phyloP scores from a whole-genome alignment of 148 eudicot genomes.

The Beta vulgaris region DNA sequence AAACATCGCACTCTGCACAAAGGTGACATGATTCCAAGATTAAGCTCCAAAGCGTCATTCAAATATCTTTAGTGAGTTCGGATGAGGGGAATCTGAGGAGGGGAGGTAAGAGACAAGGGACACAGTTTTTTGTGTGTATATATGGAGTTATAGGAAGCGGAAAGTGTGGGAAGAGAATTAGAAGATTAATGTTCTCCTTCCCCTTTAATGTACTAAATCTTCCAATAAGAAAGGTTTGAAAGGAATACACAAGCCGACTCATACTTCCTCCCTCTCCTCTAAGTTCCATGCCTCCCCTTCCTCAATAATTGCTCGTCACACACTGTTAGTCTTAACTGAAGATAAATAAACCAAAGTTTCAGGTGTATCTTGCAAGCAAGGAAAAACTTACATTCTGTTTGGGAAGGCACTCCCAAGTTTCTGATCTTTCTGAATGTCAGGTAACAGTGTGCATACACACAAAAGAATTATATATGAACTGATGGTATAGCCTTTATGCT shows the following conservation, averaged over 20 bases:
- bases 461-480: slow-evolving; percentile 23
- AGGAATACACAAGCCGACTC: not conserved
- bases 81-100: not conserved
- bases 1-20: slow-evolving; percentile 29
- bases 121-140: not conserved
- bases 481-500: slow-evolving; percentile 18
- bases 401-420: slow-evolving; percentile 12
- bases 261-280: not conserved
- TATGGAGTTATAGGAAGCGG: not conserved
- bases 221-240: not conserved
- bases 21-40: not conserved
- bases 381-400: slow-evolving; percentile 26
- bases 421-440: slow-evolving; percentile 21
- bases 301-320: not conserved
- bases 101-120: not conserved
- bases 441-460: slow-evolving; percentile 28
- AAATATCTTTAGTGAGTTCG: not conserved
- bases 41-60: not conserved
- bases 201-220: not conserved
- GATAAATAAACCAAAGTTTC: not conserved
- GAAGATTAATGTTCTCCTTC: not conserved
- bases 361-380: not conserved
- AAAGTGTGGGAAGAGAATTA: not conserved
- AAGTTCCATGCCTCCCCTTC: not conserved
- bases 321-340: not conserved